phyloP scores from a whole-genome alignment of 345 rosid species.

The Euphorbia tirucalli region DNA sequence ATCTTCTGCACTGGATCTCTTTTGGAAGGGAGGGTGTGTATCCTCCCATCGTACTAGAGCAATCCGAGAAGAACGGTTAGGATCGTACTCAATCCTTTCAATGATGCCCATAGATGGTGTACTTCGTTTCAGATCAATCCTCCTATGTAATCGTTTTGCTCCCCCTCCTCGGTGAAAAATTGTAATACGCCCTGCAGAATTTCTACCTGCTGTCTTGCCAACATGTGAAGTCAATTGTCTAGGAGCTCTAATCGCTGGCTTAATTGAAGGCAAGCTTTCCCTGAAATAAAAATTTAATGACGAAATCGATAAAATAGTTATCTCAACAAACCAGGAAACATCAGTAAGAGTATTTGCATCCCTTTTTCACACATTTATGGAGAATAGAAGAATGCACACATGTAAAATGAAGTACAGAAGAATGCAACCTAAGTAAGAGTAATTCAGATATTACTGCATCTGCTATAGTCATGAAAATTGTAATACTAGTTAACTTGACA shows the following conservation, averaged over 20 bases:
- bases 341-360: neutral
- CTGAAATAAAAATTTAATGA: neutral
- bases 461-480: neutral
- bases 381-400: neutral
- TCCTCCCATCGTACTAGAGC: slow-evolving; percentile 19
- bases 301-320: neutral
- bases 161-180: slow-evolving; percentile 33
- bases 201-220: slow-evolving; percentile 22
- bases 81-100: slow-evolving; percentile 31
- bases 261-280: neutral
- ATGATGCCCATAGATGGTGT: slow-evolving; percentile 29
- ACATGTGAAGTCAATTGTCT: slow-evolving; percentile 13
- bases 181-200: slow-evolving; percentile 30
- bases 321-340: neutral
- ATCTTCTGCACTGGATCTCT: neutral
- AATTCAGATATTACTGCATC: neutral
- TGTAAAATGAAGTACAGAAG: neutral
- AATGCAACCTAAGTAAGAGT: neutral
- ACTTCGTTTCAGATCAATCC: slow-evolving; percentile 24
- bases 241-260: slow-evolving; percentile 1
- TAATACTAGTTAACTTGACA: neutral
- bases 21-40: neutral
- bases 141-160: slow-evolving; percentile 24
- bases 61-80: slow-evolving; percentile 18
- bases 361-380: neutral